Conservation (phyloP, 192 early-diverging fungal genomes). For the Podochytrium sp. region DNA sequence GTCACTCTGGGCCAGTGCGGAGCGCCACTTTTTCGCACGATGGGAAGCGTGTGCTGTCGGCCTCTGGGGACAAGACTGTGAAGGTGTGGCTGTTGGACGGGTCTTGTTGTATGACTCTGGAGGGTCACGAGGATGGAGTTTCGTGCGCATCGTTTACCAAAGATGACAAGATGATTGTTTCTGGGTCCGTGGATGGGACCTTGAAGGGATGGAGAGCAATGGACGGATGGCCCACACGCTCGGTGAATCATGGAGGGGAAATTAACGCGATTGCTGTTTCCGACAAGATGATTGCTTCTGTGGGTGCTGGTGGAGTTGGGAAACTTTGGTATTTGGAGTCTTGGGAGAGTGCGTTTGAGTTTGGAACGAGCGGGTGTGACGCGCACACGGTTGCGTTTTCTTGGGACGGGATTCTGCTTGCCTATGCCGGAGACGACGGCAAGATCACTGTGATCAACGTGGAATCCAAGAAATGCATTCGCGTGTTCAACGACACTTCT, state of each 20-base stretch:
- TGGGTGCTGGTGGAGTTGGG: not conserved
- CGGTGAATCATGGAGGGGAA: not conserved
- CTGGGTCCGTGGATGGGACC: conserved; percentile 15
- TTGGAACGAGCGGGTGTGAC: not conserved
- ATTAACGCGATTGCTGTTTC: not conserved
- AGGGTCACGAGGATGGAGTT: conserved; percentile 11
- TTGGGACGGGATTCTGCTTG: not conserved
- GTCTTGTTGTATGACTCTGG: not conserved
- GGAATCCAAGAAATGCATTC: not conserved
- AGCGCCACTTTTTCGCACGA: not conserved
- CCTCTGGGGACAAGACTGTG: not conserved
- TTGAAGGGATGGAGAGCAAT: conserved; percentile 19
- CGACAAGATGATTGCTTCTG: not conserved
- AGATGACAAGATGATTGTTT: conserved; percentile 8
- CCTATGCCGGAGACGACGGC: not conserved
- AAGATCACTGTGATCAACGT: not conserved
- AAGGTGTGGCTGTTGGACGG: not conserved
- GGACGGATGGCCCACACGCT: not conserved
- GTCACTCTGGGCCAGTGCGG: not conserved
- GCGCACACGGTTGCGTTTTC: not conserved
- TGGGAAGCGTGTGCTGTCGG: not conserved
- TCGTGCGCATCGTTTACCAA: conserved; percentile 10
- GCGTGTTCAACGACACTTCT: not conserved
- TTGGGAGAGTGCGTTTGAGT: not conserved
- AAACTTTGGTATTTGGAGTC: not conserved